Conservation (phyloP, 2,329 filamentous ascomycete species). For the Elsinoe fawcettii region DNA sequence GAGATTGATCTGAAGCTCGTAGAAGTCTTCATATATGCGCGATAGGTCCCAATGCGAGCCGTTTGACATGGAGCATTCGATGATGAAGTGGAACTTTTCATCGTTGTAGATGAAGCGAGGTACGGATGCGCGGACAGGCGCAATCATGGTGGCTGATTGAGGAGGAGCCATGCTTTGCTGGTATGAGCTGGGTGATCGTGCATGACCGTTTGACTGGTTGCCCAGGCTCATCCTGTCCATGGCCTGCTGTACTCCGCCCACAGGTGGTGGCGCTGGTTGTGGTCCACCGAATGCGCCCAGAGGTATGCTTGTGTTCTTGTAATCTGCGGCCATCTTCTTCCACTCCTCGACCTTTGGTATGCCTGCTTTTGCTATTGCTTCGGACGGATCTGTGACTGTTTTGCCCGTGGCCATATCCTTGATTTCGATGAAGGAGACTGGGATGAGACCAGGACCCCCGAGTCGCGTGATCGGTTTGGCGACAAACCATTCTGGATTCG, state of each 20-base stretch:
- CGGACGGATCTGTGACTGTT: conserved; percentile 70
- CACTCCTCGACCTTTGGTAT: conserved; percentile 95
- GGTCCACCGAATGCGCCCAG: conserved; percentile 64
- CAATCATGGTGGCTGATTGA: conserved; percentile 42
- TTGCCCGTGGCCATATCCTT: conserved; percentile 85
- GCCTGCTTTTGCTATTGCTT: conserved; percentile 78
- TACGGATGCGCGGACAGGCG: conserved; percentile 75
- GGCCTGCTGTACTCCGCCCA: conserved; percentile 40
- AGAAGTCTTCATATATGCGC: conserved; percentile 96
- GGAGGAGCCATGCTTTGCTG: conserved; percentile 30
- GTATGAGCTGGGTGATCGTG: conserved; percentile 25
- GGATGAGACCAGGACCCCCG: conserved; percentile 91
- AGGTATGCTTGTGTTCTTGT: conserved; percentile 98
- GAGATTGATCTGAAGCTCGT: conserved; percentile 94
- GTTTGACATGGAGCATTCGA: conserved; percentile 84
- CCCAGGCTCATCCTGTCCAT: conserved; percentile 73
- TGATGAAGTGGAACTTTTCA: conserved; percentile 98
- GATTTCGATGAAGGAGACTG: conserved; percentile 94
- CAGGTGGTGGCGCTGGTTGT: background rate
- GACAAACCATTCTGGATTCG: conserved; percentile 98
- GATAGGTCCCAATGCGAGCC: conserved; percentile 88
- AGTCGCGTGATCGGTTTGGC: conserved; percentile 96
- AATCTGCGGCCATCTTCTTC: conserved; percentile 99
- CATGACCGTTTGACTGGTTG: conserved; percentile 35
- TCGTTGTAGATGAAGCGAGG: conserved; percentile 92